These are phyloP conservation scores for Penicillium polonicum DNA, from an alignment of 2,329 filamentous ascomycete species.

Conservation along the genomic window DNA sequence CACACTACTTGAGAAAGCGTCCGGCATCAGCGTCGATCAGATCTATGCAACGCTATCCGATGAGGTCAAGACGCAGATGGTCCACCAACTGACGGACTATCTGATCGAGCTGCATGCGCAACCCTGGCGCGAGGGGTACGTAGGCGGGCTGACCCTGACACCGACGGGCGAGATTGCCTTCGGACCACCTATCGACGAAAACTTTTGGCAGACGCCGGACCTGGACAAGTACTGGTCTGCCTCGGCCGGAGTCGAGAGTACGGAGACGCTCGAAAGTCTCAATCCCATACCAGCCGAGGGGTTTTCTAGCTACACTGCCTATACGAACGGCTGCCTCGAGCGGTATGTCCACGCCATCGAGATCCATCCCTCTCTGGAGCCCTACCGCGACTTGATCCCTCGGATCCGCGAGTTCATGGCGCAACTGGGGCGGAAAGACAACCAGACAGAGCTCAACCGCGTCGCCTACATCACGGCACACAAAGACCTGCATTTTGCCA, in stretches of 20 bases:
- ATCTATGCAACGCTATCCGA: slow-evolving; percentile 28
- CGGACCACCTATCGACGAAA: background rate
- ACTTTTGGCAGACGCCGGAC: background rate
- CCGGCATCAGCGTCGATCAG: slow-evolving; percentile 30
- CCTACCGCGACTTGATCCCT: slow-evolving; percentile 26
- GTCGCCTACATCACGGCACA: slow-evolving; percentile 33
- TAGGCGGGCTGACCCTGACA: slow-evolving; percentile 29
- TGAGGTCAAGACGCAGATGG: slow-evolving; percentile 10
- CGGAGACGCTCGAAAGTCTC: background rate
- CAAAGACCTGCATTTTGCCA: slow-evolving; percentile 42
- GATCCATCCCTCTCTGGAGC: slow-evolving; percentile 27
- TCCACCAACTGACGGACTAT: slow-evolving; percentile 32
- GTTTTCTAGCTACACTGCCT: slow-evolving; percentile 23
- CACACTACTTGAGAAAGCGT: slow-evolving; percentile 31
- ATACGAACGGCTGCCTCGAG: slow-evolving; percentile 24
- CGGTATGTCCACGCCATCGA: slow-evolving; percentile 30
- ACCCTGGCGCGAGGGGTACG: slow-evolving; percentile 20
- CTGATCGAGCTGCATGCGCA: slow-evolving; percentile 31
- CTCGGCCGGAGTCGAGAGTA: background rate
- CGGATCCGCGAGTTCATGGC: slow-evolving; percentile 28
- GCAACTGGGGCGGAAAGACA: background rate
- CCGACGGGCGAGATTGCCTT: background rate
- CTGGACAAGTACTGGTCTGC: background rate
- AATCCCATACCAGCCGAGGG: background rate
- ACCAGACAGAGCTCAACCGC: slow-evolving; percentile 20